phyloP scores from a whole-genome alignment of 345 rosid species.

The Melastoma malabathricum region DNA sequence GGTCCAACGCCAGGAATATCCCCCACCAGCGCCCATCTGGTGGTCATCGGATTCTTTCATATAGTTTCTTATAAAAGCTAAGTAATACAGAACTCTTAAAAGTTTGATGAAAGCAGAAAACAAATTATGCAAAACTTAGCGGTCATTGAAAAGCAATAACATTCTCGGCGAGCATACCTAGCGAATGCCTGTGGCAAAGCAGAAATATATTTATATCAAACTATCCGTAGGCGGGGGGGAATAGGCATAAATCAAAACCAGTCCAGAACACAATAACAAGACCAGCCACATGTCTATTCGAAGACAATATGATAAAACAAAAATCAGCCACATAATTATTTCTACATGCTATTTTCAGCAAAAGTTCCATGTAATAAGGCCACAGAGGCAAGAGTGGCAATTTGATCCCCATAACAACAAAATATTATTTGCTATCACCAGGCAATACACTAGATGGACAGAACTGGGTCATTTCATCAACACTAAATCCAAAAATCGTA shows the following conservation, averaged over 20 bases:
- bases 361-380: too few species aligned
- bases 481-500: too few species aligned
- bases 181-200: conserved; percentile 65
- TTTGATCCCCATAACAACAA: too few species aligned
- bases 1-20: background rate
- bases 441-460: too few species aligned
- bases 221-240: background rate
- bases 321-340: background rate
- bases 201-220: background rate
- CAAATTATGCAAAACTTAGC: conserved; percentile 23
- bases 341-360: background rate
- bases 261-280: background rate
- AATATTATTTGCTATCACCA: too few species aligned
- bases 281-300: background rate
- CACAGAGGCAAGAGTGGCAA: too few species aligned
- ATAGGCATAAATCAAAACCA: background rate
- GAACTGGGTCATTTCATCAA: too few species aligned
- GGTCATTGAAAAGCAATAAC: conserved; percentile 64
- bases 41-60: too few species aligned
- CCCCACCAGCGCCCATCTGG: too few species aligned
- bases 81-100: too few species aligned
- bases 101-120: background rate
- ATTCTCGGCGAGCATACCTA: conserved; percentile 78
- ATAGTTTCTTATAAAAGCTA: too few species aligned
- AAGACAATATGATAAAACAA: too few species aligned